Conservation (phyloP, 495 filamentous ascomycete genomes). For the Aspergillus bertholletiae region DNA sequence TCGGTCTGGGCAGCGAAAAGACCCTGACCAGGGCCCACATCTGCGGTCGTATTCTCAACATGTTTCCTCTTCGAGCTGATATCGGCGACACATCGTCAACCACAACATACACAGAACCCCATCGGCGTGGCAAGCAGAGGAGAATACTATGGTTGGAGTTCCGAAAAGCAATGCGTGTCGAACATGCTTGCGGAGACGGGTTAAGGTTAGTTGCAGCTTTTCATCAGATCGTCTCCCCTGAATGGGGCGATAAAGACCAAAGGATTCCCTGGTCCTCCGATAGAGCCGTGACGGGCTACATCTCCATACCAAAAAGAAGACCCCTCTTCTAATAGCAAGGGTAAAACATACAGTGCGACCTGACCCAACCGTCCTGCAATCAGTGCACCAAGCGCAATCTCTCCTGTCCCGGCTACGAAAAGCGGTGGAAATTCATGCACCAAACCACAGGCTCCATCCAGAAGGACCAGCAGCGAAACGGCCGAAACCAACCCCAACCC, state of each 20-base stretch:
- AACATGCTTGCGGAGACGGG: conserved; percentile 19
- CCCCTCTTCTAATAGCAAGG: conserved; percentile 2
- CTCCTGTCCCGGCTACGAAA: conserved; percentile 26
- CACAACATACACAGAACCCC: background rate
- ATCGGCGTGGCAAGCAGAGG: background rate
- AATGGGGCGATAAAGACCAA: no score
- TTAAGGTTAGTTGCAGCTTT: conserved; percentile 14
- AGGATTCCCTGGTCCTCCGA: no score
- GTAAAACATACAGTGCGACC: conserved; percentile 20
- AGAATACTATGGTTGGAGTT: conserved; percentile 8
- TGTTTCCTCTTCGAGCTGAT: conserved; percentile 5
- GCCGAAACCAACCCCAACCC: background rate
- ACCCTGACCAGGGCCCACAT: background rate
- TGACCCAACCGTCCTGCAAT: conserved; percentile 14
- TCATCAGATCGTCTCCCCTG: no score
- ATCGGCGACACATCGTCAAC: background rate
- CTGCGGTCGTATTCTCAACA: conserved; percentile 9
- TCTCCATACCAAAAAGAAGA: background rate
- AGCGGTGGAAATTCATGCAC: conserved; percentile 17
- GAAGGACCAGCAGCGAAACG: background rate
- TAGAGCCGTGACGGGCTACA: no score
- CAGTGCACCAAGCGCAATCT: conserved; percentile 19
- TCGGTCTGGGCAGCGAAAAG: background rate
- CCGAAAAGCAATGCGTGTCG: conserved; percentile 10
- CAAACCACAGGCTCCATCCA: background rate